phyloP scores from a whole-genome alignment of 2,329 filamentous ascomycete species.

The Aphanoascus verrucosus region DNA sequence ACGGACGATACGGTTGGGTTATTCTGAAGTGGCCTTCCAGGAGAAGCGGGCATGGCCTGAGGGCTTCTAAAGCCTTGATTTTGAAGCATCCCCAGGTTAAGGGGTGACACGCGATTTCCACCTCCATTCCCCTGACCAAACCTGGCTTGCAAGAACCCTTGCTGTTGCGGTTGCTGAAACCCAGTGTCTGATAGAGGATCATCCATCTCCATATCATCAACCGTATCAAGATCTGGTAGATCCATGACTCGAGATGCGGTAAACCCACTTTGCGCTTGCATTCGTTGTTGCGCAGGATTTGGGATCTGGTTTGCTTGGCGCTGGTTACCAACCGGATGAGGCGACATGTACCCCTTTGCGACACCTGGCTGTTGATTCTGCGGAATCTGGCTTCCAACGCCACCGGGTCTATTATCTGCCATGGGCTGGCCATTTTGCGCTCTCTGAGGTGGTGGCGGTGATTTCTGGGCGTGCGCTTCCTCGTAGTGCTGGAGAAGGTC shows the following conservation, averaged over 20 bases:
- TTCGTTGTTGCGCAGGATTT: conserved; percentile 14
- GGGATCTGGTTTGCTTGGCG: conserved; percentile 15
- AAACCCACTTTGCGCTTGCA: conserved; percentile 17
- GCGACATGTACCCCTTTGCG: conserved; percentile 2
- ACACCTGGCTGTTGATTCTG: conserved; percentile 17
- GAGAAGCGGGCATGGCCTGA: conserved; percentile 72
- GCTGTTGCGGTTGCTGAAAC: conserved; percentile 50
- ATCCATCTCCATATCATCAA: conserved; percentile 85
- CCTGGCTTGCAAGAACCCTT: conserved; percentile 55
- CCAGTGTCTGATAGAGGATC: conserved; percentile 53
- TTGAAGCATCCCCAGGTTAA: conserved; percentile 70
- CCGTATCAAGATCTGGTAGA: conserved; percentile 30
- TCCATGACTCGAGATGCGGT: conserved; percentile 21
- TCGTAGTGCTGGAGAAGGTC: conserved; percentile 95
- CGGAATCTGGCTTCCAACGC: conserved; percentile 16
- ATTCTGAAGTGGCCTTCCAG: conserved; percentile 60
- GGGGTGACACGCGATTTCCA: conserved; percentile 48
- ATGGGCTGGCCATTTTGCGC: conserved; percentile 38
- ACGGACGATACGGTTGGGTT: conserved; percentile 96
- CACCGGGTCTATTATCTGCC: conserved; percentile 8
- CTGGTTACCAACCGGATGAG: conserved; percentile 15
- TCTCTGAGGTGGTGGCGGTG: conserved; percentile 39
- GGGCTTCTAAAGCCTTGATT: conserved; percentile 76
- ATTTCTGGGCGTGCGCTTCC: conserved; percentile 73
- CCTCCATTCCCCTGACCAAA: conserved; percentile 47